Conservation (phyloP, 208 protist genomes). For the Leishmania tarentolae region DNA sequence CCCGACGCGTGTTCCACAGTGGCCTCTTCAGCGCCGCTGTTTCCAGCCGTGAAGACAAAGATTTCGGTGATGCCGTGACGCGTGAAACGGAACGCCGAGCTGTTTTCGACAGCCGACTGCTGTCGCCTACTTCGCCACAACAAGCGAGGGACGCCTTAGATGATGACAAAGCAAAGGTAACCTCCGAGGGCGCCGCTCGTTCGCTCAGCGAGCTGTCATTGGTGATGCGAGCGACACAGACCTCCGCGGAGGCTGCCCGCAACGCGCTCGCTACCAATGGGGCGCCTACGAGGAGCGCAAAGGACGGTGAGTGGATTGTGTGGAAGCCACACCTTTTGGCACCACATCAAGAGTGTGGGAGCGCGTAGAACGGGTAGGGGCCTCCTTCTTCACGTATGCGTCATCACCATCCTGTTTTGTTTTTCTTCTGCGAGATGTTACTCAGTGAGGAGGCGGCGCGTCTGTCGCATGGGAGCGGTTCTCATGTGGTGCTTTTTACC, state of each 20-base stretch:
- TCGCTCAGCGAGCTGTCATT: neutral
- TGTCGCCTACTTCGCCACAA: constrained; percentile 6
- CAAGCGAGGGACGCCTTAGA: neutral
- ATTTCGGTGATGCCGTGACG: neutral
- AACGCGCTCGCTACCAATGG: neutral
- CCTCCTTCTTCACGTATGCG: neutral
- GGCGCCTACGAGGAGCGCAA: neutral
- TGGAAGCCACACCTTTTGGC: neutral
- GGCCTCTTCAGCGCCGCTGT: constrained; percentile 7
- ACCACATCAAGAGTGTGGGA: neutral
- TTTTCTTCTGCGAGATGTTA: constrained; percentile 1
- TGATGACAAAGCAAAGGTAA: neutral
- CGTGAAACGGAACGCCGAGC: neutral
- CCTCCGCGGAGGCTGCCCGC: neutral
- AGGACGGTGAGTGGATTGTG: neutral
- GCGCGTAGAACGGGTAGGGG: neutral
- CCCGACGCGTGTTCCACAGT: constrained; percentile 10
- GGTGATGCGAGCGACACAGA: neutral
- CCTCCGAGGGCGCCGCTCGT: neutral
- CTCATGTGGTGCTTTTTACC: neutral
- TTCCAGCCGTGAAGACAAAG: neutral
- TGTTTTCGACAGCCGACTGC: neutral
- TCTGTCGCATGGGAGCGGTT: neutral
- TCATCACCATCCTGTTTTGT: constrained; percentile 4
- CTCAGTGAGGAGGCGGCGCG: neutral